phyloP scores from a whole-genome alignment of 331 rosid genomes.

The Malus hybrid region DNA sequence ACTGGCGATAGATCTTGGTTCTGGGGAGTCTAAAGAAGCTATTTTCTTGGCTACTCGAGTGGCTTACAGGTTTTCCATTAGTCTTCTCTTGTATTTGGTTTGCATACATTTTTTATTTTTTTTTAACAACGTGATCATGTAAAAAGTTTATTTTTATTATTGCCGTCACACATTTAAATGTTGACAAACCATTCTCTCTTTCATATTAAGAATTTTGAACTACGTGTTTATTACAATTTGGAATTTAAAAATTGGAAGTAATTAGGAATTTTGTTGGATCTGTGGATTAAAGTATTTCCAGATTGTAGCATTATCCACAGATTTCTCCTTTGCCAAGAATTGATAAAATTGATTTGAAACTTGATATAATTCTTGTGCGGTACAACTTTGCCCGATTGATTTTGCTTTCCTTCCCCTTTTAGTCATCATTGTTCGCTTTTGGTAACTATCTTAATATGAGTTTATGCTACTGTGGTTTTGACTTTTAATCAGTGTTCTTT shows the following conservation, averaged over 20 bases:
- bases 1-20: slow-evolving; percentile 87
- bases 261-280: neutral
- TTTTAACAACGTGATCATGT: neutral
- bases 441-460: neutral
- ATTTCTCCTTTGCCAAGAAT: neutral
- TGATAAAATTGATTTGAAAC: neutral
- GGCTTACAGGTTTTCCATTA: slow-evolving; percentile 81
- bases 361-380: neutral
- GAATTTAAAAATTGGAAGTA: neutral
- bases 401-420: neutral
- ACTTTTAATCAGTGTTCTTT: neutral
- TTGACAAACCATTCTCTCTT: neutral
- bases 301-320: neutral
- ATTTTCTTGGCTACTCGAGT: slow-evolving; percentile 86
- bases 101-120: neutral
- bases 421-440: neutral
- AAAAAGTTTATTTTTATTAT: neutral
- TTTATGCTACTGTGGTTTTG: neutral
- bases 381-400: neutral
- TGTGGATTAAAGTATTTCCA: neutral
- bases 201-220: neutral
- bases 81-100: slow-evolving; percentile 1
- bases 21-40: slow-evolving; percentile 82
- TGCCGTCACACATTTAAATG: neutral
- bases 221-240: neutral